Base-by-base conservation (phyloP, 257 asterid species). In the Rubia yunnanensis region DNA sequence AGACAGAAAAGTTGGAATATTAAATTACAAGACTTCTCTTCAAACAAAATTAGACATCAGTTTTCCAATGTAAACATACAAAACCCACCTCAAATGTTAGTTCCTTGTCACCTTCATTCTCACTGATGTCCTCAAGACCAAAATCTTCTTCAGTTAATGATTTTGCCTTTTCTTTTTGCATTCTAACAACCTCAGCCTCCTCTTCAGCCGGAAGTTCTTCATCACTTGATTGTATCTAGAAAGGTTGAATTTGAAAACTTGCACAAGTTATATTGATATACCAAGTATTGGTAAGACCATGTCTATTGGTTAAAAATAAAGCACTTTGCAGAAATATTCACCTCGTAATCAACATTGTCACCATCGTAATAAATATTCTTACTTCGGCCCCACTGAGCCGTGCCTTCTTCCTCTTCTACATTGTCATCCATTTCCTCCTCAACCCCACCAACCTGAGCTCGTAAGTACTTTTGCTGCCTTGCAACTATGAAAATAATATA, bases 161-260 rank as follows among this genome's bases (percentile, higher is more conserved):
- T 74, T 80, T 74, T 26, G 83, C 79, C 64, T 76, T 90, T 70
- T 79, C 81, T 72, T 71, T 74, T 80, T 86, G 86, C 83, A 82
- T 62, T 76, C 82, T 84, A 84, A 75, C 23, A 59, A 74, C 96
- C 86, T 83, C 99, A 15, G 70, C 80, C 83, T 86, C 94, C 80
- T 90, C 99, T 63, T 76, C 91, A 10, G 79, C 86, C 20, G 88
- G 84, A 63, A 80, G 81, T 52, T 86, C 95, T 63, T 88, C 96
- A 60, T 94, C 96, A 66, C 84, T 83, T 70, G 96, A 83, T 77
- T 75, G 82, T 30, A 76, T 68, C 95, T 86, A 66, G 41, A 73
- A 74, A 73, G 52, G 17, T 52, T 57, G 50, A 7, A 15, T 60
- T 31, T 32, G 1, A 1, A 60, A n/a, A 71, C 8, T 36, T 9